Conservation (phyloP, 352 stramenopile genomes). For the Phytophthora hybrid region DNA sequence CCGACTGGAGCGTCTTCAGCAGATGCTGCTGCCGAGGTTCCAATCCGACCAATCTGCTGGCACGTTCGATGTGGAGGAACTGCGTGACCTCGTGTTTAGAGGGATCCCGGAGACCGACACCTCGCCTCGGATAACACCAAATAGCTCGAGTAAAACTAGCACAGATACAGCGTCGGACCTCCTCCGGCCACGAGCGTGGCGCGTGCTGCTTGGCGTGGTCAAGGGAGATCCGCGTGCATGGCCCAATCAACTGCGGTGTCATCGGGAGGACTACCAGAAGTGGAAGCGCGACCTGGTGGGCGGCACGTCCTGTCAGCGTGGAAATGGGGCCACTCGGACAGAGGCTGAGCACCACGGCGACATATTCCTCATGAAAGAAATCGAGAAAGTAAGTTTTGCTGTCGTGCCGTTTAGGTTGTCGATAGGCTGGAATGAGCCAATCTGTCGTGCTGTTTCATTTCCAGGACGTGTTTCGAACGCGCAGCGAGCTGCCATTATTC, state of each 20-base stretch:
- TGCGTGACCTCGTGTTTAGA: constrained; percentile 32
- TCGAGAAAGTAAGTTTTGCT: constrained; percentile 57
- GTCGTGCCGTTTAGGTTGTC: background rate
- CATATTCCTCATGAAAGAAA: constrained; percentile 59
- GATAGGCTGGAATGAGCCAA: background rate
- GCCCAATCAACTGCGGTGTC: constrained; percentile 23
- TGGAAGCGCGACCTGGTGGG: constrained; percentile 53
- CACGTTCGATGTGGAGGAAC: constrained; percentile 33
- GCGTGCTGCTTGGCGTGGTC: constrained; percentile 53
- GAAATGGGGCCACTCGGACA: constrained; percentile 20
- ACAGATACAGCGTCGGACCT: constrained; percentile 1
- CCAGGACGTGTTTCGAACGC: constrained; percentile 69
- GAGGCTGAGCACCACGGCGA: constrained; percentile 40
- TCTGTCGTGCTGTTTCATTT: background rate
- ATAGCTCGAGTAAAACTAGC: background rate
- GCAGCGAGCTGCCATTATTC: constrained; percentile 66
- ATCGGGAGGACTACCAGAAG: constrained; percentile 37
- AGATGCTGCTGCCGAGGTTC: constrained; percentile 16
- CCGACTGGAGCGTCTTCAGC: constrained; percentile 12
- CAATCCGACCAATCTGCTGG: background rate
- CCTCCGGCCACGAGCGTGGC: constrained; percentile 46
- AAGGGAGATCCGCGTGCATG: constrained; percentile 27
- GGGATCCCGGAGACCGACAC: constrained; percentile 12
- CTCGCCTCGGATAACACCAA: background rate
- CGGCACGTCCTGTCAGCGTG: constrained; percentile 20